Evolutionary conservation across 306 rosid genomes (phyloP).

Genomic region (Trifolium dubium): DNA sequence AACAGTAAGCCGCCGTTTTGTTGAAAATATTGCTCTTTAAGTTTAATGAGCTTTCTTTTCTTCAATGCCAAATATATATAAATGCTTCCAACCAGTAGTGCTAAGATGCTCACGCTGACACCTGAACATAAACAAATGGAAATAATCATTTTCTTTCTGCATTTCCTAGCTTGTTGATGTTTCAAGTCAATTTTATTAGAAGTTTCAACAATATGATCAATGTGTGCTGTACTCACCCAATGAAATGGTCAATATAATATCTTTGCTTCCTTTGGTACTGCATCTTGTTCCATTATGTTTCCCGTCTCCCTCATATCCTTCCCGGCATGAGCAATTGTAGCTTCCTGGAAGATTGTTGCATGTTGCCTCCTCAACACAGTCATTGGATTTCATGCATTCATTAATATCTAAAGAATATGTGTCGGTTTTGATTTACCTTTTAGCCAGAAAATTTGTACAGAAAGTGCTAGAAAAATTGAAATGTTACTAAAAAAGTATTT

Average conservation of each 20-base stretch:
- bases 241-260: background rate
- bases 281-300: conserved; percentile 22
- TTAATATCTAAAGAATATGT: background rate
- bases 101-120: background rate
- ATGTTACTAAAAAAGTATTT: background rate
- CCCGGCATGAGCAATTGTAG: conserved; percentile 32
- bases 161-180: background rate
- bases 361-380: background rate
- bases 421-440: background rate
- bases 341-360: conserved; percentile 30
- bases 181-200: background rate
- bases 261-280: background rate
- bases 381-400: background rate
- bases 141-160: background rate
- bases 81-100: background rate
- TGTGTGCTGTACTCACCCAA: background rate
- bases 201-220: no score
- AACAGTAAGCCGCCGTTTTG: background rate
- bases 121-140: background rate
- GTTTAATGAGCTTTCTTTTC: background rate
- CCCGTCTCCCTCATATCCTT: conserved; percentile 38
- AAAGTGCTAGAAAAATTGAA: background rate
- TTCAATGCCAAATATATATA: background rate
- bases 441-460: background rate
- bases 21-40: background rate